Conservation (phyloP, 345 rosid genomes). For the Theobroma cacao region DNA sequence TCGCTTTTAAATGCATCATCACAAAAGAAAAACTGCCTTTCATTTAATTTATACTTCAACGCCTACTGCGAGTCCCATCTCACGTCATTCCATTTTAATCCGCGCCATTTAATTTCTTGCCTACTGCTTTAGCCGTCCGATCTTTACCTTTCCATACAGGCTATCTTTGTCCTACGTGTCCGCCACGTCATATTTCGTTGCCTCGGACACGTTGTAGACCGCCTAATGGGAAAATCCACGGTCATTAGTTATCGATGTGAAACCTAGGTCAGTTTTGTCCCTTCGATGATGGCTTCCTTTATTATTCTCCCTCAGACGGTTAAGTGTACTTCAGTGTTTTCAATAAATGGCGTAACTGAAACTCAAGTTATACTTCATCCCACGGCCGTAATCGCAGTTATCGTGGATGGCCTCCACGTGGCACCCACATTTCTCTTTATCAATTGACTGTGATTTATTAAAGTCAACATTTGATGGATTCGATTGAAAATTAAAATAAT, state of each 20-base stretch:
- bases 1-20: constrained; percentile 35
- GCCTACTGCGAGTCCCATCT: constrained; percentile 9
- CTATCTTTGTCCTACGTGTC: no score
- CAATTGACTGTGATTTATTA: no score
- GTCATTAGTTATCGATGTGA: background rate
- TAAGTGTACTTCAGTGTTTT: background rate
- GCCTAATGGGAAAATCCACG: no score
- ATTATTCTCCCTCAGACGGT: background rate
- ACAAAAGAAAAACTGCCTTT: constrained; percentile 22
- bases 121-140: background rate
- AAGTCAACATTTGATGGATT: no score
- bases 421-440: background rate
- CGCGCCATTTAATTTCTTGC: constrained; percentile 11
- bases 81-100: constrained; percentile 19
- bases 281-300: constrained; percentile 1
- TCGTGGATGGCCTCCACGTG: background rate
- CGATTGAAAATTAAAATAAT: no score
- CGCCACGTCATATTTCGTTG: background rate
- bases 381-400: background rate
- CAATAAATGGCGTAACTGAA: constrained; percentile 1
- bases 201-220: no score
- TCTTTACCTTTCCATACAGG: no score
- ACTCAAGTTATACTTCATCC: background rate
- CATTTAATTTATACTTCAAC: background rate
- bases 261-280: background rate